phyloP scores from a whole-genome alignment of 352 stramenopile genomes.

The Phytophthora aleatoria region DNA sequence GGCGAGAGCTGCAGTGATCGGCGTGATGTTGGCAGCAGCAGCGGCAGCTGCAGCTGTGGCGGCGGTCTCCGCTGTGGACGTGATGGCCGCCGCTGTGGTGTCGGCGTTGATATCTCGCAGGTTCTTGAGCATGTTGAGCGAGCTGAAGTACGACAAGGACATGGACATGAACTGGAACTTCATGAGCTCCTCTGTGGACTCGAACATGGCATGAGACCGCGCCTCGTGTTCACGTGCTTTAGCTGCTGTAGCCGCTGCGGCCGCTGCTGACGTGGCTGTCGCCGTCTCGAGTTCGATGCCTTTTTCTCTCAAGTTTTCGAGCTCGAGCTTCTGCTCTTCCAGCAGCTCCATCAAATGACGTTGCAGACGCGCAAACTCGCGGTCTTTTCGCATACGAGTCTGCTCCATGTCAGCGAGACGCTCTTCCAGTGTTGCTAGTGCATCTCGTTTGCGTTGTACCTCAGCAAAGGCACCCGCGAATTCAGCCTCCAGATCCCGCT shows the following conservation, averaged over 20 bases:
- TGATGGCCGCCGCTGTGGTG: conserved; percentile 88
- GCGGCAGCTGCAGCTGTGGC: conserved; percentile 86
- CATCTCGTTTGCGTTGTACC: conserved; percentile 88
- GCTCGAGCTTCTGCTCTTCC: conserved; percentile 93
- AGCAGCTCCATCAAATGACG: conserved; percentile 93
- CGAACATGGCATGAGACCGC: conserved; percentile 91
- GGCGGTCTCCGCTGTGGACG: conserved; percentile 87
- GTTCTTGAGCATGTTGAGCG: conserved; percentile 95
- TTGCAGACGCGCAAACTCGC: conserved; percentile 93
- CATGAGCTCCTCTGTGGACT: conserved; percentile 94
- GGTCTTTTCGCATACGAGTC: conserved; percentile 91
- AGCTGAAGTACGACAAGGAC: conserved; percentile 95
- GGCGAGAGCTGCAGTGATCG: conserved; percentile 27
- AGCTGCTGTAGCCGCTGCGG: conserved; percentile 88
- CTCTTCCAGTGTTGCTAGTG: conserved; percentile 80
- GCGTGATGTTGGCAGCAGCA: conserved; percentile 87
- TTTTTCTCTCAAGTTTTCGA: conserved; percentile 91
- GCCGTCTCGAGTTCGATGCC: conserved; percentile 92
- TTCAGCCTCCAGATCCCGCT: conserved; percentile 91
- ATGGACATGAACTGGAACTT: conserved; percentile 98
- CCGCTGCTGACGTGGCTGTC: conserved; percentile 91
- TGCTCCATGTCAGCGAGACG: conserved; percentile 93
- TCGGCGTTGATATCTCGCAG: conserved; percentile 94
- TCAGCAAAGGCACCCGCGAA: conserved; percentile 91
- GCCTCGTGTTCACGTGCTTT: conserved; percentile 92